A percentile compares a stretch with the other conserved stretches of the same genome.
These are phyloP conservation scores for Vitis hybrid DNA, from an alignment of 177 flowering plant species.

Conservation along the genomic window DNA sequence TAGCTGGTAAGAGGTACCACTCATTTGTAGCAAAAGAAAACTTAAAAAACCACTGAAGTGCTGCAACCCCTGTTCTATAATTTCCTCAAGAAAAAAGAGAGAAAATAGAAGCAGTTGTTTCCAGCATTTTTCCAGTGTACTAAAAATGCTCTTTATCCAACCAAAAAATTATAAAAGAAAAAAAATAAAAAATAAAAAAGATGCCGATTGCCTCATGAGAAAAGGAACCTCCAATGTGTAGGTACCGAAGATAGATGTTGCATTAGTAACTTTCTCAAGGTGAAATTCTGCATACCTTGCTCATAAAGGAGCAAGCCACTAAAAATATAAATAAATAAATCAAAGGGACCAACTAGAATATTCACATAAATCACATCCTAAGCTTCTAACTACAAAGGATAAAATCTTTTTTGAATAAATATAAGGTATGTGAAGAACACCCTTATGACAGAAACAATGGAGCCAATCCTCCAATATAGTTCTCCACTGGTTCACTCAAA, in stretches of 20 bases:
- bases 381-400: background rate
- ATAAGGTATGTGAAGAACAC: too few relatives aligned
- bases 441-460: too few relatives aligned
- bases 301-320: background rate
- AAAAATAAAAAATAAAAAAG: too few relatives aligned
- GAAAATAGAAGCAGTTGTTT: background rate
- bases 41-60: background rate
- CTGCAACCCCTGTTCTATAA: background rate
- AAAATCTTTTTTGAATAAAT: background rate
- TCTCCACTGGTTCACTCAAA: background rate
- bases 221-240: too few relatives aligned
- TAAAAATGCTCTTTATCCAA: too few relatives aligned
- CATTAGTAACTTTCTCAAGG: background rate
- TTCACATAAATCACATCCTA: background rate
- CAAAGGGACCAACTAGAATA: background rate
- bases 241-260: too few relatives aligned
- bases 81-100: background rate
- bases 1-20: background rate
- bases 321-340: background rate
- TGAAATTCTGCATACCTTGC: background rate
- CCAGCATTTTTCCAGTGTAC: too few relatives aligned
- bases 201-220: too few relatives aligned
- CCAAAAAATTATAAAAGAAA: too few relatives aligned
- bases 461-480: too few relatives aligned
- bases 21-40: background rate